Percentiles rank a stretch among this genome's conserved stretches.
Conservation (phyloP, 306 rosid genomes). For the Vigna trinervia region DNA sequence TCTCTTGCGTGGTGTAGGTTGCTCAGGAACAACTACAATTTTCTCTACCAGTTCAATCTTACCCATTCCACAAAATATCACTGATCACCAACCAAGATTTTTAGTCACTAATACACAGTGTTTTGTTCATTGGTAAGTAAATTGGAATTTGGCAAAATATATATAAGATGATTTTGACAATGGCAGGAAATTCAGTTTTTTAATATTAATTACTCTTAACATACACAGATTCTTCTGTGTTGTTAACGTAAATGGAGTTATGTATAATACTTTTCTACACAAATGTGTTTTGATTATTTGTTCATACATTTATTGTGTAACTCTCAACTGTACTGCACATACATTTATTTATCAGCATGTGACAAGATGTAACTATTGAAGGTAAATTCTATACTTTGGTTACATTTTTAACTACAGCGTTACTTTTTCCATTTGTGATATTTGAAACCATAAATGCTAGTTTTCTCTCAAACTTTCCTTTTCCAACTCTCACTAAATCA, state of each 20-base stretch:
- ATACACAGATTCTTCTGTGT: not conserved
- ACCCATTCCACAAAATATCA: constrained; percentile 30
- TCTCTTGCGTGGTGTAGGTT: constrained; percentile 39
- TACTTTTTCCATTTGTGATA: no score
- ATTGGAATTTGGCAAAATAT: constrained; percentile 1
- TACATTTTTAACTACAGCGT: no score
- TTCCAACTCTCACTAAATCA: no score
- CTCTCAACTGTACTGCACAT: no score
- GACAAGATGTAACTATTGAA: no score
- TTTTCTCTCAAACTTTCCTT: no score
- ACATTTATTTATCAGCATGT: no score
- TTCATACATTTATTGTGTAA: not conserved
- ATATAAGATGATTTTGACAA: not conserved
- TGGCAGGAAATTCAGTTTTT: constrained; percentile 8
- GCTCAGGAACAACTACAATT: constrained; percentile 48
- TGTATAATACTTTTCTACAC: not conserved
- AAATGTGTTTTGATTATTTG: not conserved
- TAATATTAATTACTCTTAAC: not conserved
- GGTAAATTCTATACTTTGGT: no score
- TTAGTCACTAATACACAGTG: not conserved
- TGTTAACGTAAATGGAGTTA: not conserved
- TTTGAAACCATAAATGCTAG: no score
- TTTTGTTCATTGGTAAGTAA: not conserved
- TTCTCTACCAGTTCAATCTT: constrained; percentile 55
- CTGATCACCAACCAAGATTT: not conserved